Conservation (phyloP, 2,329 filamentous ascomycete species). For the Rhexocercosporidium sp. region DNA sequence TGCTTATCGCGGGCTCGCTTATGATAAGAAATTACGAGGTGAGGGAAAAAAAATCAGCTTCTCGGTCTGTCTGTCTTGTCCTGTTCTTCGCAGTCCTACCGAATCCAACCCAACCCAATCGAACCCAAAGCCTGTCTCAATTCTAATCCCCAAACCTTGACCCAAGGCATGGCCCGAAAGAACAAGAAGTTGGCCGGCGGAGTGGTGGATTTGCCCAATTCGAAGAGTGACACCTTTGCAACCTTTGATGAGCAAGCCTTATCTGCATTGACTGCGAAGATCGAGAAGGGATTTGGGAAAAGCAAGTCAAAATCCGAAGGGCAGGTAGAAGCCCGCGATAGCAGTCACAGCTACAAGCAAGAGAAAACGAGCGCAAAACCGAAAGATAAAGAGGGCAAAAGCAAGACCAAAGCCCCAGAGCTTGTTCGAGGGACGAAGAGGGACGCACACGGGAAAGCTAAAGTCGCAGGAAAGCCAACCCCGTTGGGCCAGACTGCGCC, state of each 20-base stretch:
- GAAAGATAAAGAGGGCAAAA: constrained; percentile 17
- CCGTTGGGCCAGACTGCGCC: constrained; percentile 24
- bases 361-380: neutral
- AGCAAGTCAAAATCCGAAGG: constrained; percentile 45
- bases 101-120: neutral
- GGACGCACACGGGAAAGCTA: constrained; percentile 41
- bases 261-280: constrained; percentile 59
- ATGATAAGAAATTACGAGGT: neutral
- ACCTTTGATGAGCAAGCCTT: constrained; percentile 57
- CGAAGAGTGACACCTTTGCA: constrained; percentile 39
- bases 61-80: too few species aligned
- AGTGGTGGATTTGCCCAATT: constrained; percentile 28
- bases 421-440: constrained; percentile 42
- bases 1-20: neutral
- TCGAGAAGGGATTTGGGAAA: constrained; percentile 58
- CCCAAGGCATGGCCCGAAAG: constrained; percentile 34
- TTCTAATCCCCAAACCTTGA: neutral
- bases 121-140: neutral
- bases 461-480: constrained; percentile 35
- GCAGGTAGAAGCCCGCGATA: constrained; percentile 39
- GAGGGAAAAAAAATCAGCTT: neutral
- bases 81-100: too few species aligned
- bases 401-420: constrained; percentile 28
- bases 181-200: constrained; percentile 30
- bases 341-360: neutral